Evolutionary conservation across 352 stramenopile genomes (phyloP).

Genomic region (Phytophthora cactorum): DNA sequence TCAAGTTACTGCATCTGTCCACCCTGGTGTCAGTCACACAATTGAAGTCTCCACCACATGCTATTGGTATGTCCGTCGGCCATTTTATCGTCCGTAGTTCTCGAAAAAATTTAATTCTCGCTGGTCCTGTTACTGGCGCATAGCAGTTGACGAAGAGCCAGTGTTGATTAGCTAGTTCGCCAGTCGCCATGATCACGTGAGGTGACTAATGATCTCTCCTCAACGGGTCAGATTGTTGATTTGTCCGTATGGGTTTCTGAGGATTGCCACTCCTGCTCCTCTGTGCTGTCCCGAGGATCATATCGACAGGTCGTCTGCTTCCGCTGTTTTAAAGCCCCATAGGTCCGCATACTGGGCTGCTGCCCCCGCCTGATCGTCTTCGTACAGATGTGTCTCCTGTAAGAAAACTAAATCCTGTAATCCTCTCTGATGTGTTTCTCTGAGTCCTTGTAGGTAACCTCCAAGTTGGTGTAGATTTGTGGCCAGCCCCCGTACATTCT

Average conservation of each 20-base stretch:
- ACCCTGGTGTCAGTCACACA: neutral
- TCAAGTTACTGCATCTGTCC: neutral
- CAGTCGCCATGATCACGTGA: constrained; percentile 4
- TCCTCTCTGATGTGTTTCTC: neutral
- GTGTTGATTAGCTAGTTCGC: neutral
- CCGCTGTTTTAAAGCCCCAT: constrained; percentile 1
- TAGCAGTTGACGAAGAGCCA: neutral
- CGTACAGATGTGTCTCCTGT: constrained; percentile 12
- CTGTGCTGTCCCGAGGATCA: neutral
- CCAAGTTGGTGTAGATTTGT: no score
- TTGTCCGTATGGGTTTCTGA: constrained; percentile 2
- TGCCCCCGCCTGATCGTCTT: neutral
- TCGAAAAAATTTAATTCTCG: neutral
- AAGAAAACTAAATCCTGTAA: constrained; percentile 2
- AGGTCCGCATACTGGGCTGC: neutral
- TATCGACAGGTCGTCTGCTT: neutral
- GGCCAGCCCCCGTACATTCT: no score
- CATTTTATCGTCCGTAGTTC: neutral
- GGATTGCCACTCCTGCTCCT: constrained; percentile 7
- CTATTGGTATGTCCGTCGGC: neutral
- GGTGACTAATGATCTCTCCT: neutral
- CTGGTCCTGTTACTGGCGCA: neutral
- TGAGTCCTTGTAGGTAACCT: no score
- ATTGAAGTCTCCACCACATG: neutral
- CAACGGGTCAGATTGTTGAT: constrained; percentile 1